These are phyloP conservation scores for Podospora pseudoanserina DNA, from an alignment of 495 filamentous ascomycete species.

Conservation along the genomic window DNA sequence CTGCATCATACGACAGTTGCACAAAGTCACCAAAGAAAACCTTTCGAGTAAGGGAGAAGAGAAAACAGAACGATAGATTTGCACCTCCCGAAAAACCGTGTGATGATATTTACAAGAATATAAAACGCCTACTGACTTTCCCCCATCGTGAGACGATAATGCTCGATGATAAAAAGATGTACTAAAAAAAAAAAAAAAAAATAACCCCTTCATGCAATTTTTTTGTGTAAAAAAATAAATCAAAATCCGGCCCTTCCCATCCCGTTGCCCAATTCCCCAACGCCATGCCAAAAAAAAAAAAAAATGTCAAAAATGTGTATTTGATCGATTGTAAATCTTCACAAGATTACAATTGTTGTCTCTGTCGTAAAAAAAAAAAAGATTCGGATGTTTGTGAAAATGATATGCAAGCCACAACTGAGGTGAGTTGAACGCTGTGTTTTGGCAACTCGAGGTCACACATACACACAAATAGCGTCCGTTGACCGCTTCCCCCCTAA, in stretches of 20 bases:
- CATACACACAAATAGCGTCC: background rate
- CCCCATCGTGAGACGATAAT: background rate
- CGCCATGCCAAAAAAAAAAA: background rate
- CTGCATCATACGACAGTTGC: too few species aligned
- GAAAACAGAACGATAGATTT: background rate
- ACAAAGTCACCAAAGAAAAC: too few species aligned
- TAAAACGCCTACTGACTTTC: background rate
- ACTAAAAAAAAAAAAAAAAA: background rate
- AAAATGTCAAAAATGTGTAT: background rate
- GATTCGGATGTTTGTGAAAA: background rate
- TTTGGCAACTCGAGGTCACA: background rate
- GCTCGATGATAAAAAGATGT: background rate
- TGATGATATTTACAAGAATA: background rate
- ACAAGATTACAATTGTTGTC: background rate
- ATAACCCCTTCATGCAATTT: background rate
- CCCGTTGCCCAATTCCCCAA: background rate
- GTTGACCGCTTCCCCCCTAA: conserved; percentile 9
- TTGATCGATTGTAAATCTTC: background rate
- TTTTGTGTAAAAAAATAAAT: background rate
- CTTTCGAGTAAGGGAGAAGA: background rate
- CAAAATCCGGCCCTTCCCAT: too few species aligned
- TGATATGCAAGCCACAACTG: too few species aligned
- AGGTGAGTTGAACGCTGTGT: background rate
- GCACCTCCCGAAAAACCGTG: background rate
- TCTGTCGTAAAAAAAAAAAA: background rate